These are phyloP conservation scores for Meredithiella fracta DNA, from an alignment of 2,329 filamentous ascomycete genomes.

Conservation along the genomic window DNA sequence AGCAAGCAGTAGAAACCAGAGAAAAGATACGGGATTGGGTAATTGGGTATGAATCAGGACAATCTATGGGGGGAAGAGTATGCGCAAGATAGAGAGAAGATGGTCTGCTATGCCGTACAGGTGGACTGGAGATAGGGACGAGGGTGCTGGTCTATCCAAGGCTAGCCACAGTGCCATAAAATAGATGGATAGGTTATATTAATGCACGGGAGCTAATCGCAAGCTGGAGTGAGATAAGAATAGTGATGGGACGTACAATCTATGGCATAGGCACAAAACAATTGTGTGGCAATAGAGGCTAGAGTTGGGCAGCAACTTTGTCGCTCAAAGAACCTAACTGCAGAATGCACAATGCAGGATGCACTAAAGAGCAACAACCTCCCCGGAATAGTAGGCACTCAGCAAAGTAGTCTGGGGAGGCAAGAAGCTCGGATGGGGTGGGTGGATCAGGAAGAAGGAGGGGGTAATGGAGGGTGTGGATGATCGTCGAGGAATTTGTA, in stretches of 20 bases:
- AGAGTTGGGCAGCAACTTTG: slow-evolving; percentile 13
- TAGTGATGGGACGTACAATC: too few species aligned
- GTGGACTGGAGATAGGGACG: not conserved
- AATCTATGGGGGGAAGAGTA: not conserved
- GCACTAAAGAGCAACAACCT: slow-evolving; percentile 7
- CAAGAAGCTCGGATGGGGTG: slow-evolving; percentile 1
- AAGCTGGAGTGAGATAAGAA: too few species aligned
- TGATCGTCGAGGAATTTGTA: not conserved
- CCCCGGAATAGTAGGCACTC: not conserved
- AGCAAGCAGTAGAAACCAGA: not conserved
- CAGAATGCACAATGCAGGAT: slow-evolving; percentile 13
- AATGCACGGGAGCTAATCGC: too few species aligned
- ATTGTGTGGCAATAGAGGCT: not conserved
- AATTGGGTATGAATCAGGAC: not conserved
- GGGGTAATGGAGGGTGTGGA: not conserved
- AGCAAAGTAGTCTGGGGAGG: not conserved
- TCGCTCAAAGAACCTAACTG: slow-evolving; percentile 10
- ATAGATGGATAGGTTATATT: not conserved
- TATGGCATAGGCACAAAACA: not conserved
- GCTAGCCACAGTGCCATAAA: not conserved
- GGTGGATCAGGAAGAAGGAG: slow-evolving; percentile 2
- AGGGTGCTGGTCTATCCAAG: too few species aligned
- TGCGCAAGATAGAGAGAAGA: not conserved
- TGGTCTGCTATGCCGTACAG: not conserved
- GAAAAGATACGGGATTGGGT: not conserved